Percentiles rank a stretch among this genome's conserved stretches.
These are phyloP conservation scores for Clonostachys rhizophaga DNA, from an alignment of 2,329 filamentous ascomycete species.

Conservation along the genomic window DNA sequence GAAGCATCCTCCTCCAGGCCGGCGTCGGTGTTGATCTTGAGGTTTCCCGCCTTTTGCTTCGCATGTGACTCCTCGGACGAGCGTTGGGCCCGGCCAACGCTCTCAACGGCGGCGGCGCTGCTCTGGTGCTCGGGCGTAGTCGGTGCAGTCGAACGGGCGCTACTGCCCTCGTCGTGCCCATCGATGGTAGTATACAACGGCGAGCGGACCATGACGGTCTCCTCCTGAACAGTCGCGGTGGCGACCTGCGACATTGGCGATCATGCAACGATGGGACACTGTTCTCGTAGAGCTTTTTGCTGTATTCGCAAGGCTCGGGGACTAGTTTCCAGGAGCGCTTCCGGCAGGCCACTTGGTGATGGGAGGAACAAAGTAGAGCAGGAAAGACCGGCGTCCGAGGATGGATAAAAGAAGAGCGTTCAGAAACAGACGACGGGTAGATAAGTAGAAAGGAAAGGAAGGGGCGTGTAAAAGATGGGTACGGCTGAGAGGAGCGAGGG, in stretches of 20 bases:
- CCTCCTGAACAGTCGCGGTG: not conserved
- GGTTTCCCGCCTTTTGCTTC: slow-evolving; percentile 24
- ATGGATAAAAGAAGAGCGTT: too few relatives aligned
- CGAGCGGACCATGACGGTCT: slow-evolving; percentile 2
- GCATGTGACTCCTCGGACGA: slow-evolving; percentile 32
- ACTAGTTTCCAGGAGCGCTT: too few relatives aligned
- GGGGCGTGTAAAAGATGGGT: too few relatives aligned
- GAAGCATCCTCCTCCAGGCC: slow-evolving; percentile 14
- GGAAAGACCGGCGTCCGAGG: too few relatives aligned
- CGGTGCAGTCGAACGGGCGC: not conserved
- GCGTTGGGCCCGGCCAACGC: not conserved
- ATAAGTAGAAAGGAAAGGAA: too few relatives aligned
- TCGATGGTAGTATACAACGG: too few relatives aligned
- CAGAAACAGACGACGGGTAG: too few relatives aligned
- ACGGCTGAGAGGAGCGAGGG: too few relatives aligned
- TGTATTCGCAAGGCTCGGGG: too few relatives aligned
- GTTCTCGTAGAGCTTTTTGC: not conserved
- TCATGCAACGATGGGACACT: not conserved
- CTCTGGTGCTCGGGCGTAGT: not conserved
- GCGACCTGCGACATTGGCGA: slow-evolving; percentile 1
- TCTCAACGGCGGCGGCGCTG: not conserved
- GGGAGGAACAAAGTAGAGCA: too few relatives aligned
- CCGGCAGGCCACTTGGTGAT: too few relatives aligned
- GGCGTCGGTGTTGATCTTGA: slow-evolving; percentile 17
- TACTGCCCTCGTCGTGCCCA: too few relatives aligned